These are phyloP conservation scores for Aspergillus felis DNA, from an alignment of 2,329 filamentous ascomycete genomes.

Conservation along the genomic window DNA sequence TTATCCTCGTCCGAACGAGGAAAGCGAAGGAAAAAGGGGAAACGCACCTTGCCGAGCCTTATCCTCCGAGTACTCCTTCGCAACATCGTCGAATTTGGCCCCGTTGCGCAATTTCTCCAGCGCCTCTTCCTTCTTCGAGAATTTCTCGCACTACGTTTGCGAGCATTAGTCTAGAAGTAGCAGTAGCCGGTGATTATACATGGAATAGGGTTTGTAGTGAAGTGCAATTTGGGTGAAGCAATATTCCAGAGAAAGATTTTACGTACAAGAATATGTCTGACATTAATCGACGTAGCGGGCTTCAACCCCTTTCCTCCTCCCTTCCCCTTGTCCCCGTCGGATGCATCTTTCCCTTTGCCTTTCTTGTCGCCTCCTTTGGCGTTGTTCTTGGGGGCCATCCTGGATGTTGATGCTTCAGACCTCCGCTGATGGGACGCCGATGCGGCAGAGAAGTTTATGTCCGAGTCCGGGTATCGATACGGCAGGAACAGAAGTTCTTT, in stretches of 20 bases:
- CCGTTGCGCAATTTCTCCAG: slow-evolving; percentile 57
- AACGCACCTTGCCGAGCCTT: slow-evolving; percentile 55
- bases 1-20: background rate
- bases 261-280: slow-evolving; percentile 58
- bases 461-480: background rate
- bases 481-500: background rate
- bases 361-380: slow-evolving; percentile 36
- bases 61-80: slow-evolving; percentile 61
- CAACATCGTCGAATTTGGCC: slow-evolving; percentile 62
- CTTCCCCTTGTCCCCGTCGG: slow-evolving; percentile 26
- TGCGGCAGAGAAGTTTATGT: background rate
- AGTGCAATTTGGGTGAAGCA: background rate
- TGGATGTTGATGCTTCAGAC: background rate
- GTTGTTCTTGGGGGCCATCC: slow-evolving; percentile 44
- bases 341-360: slow-evolving; percentile 38
- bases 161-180: background rate
- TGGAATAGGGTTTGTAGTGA: background rate
- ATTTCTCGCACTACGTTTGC: slow-evolving; percentile 53
- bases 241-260: background rate
- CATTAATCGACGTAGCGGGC: slow-evolving; percentile 61
- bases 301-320: slow-evolving; percentile 43
- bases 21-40: background rate
- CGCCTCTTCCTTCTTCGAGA: slow-evolving; percentile 63
- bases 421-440: background rate
- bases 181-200: background rate